Base-by-base conservation (phyloP, 2,329 filamentous ascomycete species). In the Macrophomina pseudophaseolina region DNA sequence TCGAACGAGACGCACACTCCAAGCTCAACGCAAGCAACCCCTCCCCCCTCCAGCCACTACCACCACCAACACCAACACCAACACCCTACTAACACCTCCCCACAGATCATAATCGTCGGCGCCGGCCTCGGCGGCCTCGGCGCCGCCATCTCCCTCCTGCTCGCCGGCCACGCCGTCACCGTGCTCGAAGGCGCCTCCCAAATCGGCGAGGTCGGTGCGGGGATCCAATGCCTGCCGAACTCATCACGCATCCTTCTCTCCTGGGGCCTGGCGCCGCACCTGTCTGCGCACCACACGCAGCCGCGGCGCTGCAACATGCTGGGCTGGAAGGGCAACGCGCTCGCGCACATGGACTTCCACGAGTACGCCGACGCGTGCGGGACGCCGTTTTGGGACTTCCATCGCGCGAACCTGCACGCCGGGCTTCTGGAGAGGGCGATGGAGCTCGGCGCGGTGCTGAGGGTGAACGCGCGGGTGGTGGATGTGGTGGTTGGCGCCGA, bases 81-180 rank as follows among this genome's bases (percentile, higher is more conserved):
- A 23, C 23, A 23, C 23, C 23, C 23, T 23, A 23, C 23, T 23
- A 23, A 23, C 23, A 23, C 23, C 23, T 28, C 48, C 49, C 35
- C n/a, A 23, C 38, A 83, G 77, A 74, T 86, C 32, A 78, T 86
- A 28, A 76, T 87, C 32, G 80, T 86, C 23, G 86, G 86, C n/a
- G 86, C 84, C 9, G 86, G 86, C 5, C 78, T 87, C 23, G 84
- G 84, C 30, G 86, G 86, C 5, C 77, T 88, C 8, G 83, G 79
- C 11, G 81, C 83, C 28, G 81, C 81, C n/a, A 84, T 85, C 66
- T 74, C 79, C 3, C 78, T 82, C 48, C 75, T 80, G 1, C 75
- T 84, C 8, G 79, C 79, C 30, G 82, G 83, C 28, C 83, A 85
- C 71, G 73, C 74, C 5, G 83, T 86, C 6, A 79, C 76, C 0